Evolutionary conservation across 805 yeast species (phyloP), one percentile per base, ranked within the genome.

Genomic region (Suhomyces canberraensis): DNA sequence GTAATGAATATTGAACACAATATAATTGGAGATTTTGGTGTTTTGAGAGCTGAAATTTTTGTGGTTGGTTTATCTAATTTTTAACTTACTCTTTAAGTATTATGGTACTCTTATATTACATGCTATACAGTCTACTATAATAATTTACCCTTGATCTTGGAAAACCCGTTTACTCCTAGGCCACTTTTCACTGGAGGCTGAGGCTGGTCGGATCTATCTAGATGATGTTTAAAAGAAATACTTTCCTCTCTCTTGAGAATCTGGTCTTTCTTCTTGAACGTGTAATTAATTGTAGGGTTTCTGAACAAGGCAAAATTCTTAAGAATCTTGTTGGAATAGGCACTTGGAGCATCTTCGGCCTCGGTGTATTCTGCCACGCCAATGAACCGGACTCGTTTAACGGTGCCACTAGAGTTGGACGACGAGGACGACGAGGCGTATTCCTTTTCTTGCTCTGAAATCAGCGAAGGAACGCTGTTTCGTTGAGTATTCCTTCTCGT

Each of bases 291-390:
- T 11, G 34, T 36, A 1, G 49, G 49, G 28, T 30, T 37, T 4
- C 35, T 25, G 40, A 66, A 61, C 14, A 59, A 57, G 0, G 70
- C 69, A 50, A 69, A 69, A 45, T 66, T 61, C 47, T 58, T 61
- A 20, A 69, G 44, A 11, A 69, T 60, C 16, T 54, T 51, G 36
- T 54, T 55, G 3, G 69, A 51, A 35, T 64, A 65, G 29, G 52
- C 56, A 8, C 77, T 61, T 1, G 81, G 81, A 0, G 75, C 76
- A 54, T 76, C 82, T 50, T 76, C 82, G 5, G 68, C 75, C 22
- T 69, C 76, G 2, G 68, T 49, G 38, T 73, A 76, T 34, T 66
- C 73, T 1, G 75, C 66, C 4, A 76, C 80, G 0, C 80, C 81
- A 4, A 58, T 58, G 42, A 76, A 76, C 21, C 81, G 51, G 8